Conservation (phyloP, 352 stramenopile species). For the Elongisporangium undulatum region DNA sequence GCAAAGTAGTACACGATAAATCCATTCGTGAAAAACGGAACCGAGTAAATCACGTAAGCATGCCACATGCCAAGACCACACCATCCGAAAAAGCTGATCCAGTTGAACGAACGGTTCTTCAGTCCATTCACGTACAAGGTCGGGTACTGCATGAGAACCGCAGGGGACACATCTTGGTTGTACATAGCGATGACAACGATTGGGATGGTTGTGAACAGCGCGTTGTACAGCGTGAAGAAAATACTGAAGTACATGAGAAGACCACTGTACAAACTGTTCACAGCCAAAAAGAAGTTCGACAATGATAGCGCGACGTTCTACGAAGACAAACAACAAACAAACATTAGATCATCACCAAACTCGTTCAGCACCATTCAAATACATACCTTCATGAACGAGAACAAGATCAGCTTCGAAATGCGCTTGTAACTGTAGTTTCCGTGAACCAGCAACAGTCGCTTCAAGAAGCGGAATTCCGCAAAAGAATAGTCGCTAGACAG, state of each 20-base stretch:
- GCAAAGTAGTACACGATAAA: slow-evolving; percentile 85
- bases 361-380: not conserved
- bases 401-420: slow-evolving; percentile 87
- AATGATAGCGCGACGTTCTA: slow-evolving; percentile 77
- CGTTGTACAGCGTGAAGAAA: slow-evolving; percentile 89
- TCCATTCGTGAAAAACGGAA: slow-evolving; percentile 83
- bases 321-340: slow-evolving; percentile 1
- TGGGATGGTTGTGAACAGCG: slow-evolving; percentile 86
- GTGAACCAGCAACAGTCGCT: slow-evolving; percentile 78
- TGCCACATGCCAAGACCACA: slow-evolving; percentile 84
- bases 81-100: slow-evolving; percentile 86
- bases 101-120: slow-evolving; percentile 89
- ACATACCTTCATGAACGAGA: slow-evolving; percentile 81
- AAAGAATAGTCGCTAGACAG: slow-evolving; percentile 84
- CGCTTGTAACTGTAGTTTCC: slow-evolving; percentile 91
- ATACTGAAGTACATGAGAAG: slow-evolving; percentile 89
- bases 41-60: slow-evolving; percentile 81
- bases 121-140: slow-evolving; percentile 86
- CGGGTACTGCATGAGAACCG: slow-evolving; percentile 87
- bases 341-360: not conserved
- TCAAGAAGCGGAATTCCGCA: slow-evolving; percentile 80
- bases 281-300: slow-evolving; percentile 82
- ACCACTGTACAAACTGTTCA: slow-evolving; percentile 84
- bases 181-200: slow-evolving; percentile 90
- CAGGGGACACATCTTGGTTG: slow-evolving; percentile 87